Conservation (phyloP, 2,329 filamentous ascomycete species). For the Ramularia collo-cygni region DNA sequence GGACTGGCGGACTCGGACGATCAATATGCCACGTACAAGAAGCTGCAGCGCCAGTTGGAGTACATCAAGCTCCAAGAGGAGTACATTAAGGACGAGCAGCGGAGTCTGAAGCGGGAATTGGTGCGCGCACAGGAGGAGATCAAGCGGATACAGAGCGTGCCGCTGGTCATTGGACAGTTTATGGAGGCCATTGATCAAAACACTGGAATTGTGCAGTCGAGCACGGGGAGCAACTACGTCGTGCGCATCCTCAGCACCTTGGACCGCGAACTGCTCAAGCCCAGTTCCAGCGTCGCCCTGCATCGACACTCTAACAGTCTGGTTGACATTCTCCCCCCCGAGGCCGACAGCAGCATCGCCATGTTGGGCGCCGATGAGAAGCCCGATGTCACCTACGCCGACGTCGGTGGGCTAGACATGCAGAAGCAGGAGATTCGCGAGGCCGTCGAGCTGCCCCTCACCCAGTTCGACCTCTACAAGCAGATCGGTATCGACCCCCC, state of each 20-base stretch:
- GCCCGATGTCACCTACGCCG: constrained; percentile 94
- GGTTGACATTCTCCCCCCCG: constrained; percentile 96
- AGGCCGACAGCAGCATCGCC: constrained; percentile 96
- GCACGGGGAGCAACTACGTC: constrained; percentile 97
- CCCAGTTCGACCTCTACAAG: constrained; percentile 97
- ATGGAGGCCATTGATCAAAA: constrained; percentile 99
- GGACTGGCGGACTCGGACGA: constrained; percentile 77
- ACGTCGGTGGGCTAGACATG: constrained; percentile 97
- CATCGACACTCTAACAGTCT: constrained; percentile 98
- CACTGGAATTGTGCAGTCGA: constrained; percentile 97
- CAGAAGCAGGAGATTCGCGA: constrained; percentile 99
- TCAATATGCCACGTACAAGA: constrained; percentile 93
- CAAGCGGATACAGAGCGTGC: constrained; percentile 98
- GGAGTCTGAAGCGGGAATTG: constrained; percentile 92
- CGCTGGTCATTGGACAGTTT: constrained; percentile 95
- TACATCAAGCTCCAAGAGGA: constrained; percentile 97
- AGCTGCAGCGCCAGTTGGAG: constrained; percentile 92
- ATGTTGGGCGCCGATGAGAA: constrained; percentile 97
- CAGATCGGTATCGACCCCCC: constrained; percentile 99
- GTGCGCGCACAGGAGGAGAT: constrained; percentile 98
- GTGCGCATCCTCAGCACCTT: constrained; percentile 97
- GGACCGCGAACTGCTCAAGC: constrained; percentile 96
- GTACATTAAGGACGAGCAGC: constrained; percentile 99
- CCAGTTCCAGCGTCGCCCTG: constrained; percentile 92
- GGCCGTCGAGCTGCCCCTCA: constrained; percentile 91